These are phyloP conservation scores for Globisporangium barbulae DNA, from an alignment of 352 stramenopile species.

Conservation along the genomic window DNA sequence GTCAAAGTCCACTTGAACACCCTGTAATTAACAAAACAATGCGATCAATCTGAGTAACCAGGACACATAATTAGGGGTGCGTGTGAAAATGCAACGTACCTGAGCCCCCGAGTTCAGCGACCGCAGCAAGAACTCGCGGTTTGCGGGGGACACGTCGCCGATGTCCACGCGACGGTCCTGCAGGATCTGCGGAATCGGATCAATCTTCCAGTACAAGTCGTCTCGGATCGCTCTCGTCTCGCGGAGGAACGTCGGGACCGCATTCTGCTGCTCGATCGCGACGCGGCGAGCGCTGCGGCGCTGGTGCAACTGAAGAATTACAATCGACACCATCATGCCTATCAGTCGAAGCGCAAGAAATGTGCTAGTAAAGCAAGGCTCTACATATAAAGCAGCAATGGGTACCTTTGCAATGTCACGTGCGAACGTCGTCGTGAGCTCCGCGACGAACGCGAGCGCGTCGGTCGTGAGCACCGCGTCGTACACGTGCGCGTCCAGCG, in stretches of 20 bases:
- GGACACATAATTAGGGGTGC: constrained; percentile 37
- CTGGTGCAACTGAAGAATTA: constrained; percentile 44
- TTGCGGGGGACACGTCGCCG: constrained; percentile 84
- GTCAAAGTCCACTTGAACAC: constrained; percentile 79
- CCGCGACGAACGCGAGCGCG: constrained; percentile 85
- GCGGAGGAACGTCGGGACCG: constrained; percentile 81
- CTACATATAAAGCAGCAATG: neutral
- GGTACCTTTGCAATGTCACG: constrained; percentile 37
- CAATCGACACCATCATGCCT: neutral
- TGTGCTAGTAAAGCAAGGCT: too few relatives aligned
- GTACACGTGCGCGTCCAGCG: constrained; percentile 31
- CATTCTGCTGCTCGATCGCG: constrained; percentile 59
- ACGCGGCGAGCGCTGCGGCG: constrained; percentile 47
- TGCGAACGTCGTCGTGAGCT: constrained; percentile 78
- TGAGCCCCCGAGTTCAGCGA: constrained; percentile 93
- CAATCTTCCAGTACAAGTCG: constrained; percentile 55
- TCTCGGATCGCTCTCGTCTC: constrained; percentile 66
- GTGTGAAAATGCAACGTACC: constrained; percentile 52
- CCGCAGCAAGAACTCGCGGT: constrained; percentile 91
- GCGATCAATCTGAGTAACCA: neutral
- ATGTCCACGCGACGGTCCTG: constrained; percentile 93
- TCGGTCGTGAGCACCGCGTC: constrained; percentile 79
- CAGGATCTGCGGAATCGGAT: constrained; percentile 62
- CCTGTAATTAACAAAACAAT: constrained; percentile 17
- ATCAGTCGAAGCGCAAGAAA: neutral